phyloP scores from a whole-genome alignment of 768 basidiomycete species.

The Candolleomyces aberdarensis region DNA sequence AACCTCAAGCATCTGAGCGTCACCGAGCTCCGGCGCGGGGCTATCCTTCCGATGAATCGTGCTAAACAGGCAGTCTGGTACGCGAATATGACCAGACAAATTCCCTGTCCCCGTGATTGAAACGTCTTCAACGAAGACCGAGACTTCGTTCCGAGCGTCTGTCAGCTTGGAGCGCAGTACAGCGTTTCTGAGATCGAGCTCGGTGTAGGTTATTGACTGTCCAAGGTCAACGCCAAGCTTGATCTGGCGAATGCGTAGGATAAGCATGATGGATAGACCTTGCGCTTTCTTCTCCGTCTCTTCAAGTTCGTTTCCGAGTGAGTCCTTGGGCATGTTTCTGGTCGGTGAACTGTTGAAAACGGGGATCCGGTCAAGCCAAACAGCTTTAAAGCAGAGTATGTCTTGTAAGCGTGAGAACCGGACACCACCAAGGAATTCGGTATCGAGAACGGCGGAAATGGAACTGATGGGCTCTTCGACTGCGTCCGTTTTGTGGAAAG shows the following conservation, averaged over 20 bases:
- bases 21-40: conserved; percentile 26
- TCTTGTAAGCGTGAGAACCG: conserved; percentile 88
- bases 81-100: conserved; percentile 61
- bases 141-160: conserved; percentile 58
- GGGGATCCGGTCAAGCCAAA: conserved; percentile 89
- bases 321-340: conserved; percentile 18
- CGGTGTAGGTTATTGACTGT: conserved; percentile 74
- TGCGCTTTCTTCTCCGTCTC: conserved; percentile 25
- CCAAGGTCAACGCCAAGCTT: conserved; percentile 80
- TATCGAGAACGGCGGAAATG: conserved; percentile 78
- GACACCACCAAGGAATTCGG: conserved; percentile 75
- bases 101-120: conserved; percentile 70
- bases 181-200: conserved; percentile 60
- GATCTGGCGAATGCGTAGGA: conserved; percentile 72
- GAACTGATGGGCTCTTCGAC: conserved; percentile 40
- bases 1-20: conserved; percentile 64
- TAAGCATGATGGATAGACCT: conserved; percentile 54
- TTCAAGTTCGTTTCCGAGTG: neutral
- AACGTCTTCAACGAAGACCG: conserved; percentile 60
- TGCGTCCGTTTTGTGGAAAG: conserved; percentile 54
- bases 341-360: conserved; percentile 50
- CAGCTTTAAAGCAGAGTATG: conserved; percentile 91
- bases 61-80: conserved; percentile 73
- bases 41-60: conserved; percentile 57
- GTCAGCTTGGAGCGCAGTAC: conserved; percentile 66